Evolutionary conservation across 257 asterid genomes (phyloP).

Genomic region (Solanum stenotomum): DNA sequence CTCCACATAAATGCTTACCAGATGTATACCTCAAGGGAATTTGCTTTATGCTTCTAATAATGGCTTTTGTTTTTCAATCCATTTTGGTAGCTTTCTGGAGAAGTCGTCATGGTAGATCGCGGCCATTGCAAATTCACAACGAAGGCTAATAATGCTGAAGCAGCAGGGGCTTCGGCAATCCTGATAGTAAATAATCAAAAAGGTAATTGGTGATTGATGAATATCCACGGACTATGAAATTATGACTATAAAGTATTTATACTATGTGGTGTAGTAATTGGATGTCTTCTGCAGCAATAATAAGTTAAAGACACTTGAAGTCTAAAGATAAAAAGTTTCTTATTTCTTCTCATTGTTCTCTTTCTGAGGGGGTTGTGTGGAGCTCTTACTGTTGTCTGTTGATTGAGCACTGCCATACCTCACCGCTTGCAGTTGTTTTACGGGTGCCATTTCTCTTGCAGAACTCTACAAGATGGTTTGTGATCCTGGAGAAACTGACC

Average conservation of each 20-base stretch:
- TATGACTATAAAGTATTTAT: background rate
- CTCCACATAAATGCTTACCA: background rate
- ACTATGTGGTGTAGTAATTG: background rate
- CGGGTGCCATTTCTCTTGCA: slow-evolving; percentile 23
- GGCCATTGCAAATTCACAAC: slow-evolving; percentile 79
- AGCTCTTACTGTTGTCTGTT: background rate
- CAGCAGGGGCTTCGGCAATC: slow-evolving; percentile 89
- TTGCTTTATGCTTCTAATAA: background rate
- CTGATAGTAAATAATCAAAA: slow-evolving; percentile 77
- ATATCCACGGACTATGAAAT: background rate
- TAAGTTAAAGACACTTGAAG: background rate
- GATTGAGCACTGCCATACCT: background rate
- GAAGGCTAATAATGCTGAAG: slow-evolving; percentile 78
- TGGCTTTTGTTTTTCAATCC: background rate
- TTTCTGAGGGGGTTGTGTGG: background rate
- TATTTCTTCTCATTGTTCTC: background rate
- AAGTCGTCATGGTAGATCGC: slow-evolving; percentile 71
- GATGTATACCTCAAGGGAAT: background rate
- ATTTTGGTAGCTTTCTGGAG: slow-evolving; percentile 56
- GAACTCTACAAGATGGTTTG: slow-evolving; percentile 98
- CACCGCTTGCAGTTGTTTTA: background rate
- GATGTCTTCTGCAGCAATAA: background rate
- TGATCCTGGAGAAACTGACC: slow-evolving; percentile 80
- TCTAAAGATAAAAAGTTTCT: background rate
- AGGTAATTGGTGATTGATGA: slow-evolving; percentile 32